These are phyloP conservation scores for Uronychia binucleata DNA, from an alignment of 73 alveolate genomes.

Conservation along the genomic window DNA sequence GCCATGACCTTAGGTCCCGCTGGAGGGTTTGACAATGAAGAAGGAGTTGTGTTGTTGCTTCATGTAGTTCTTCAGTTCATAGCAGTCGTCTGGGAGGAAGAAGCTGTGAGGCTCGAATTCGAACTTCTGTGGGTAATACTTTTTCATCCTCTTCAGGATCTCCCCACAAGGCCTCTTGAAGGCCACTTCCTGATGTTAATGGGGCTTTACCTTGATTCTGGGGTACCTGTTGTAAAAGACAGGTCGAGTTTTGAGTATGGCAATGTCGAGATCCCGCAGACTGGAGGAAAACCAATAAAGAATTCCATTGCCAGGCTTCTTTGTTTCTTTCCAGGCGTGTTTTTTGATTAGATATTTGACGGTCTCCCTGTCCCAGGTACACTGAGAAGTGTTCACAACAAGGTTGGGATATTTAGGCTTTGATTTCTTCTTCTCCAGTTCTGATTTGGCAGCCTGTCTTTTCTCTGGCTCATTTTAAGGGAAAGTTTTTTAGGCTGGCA, in stretches of 20 bases:
- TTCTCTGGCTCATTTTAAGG: background rate
- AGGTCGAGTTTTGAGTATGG: constrained; percentile 19
- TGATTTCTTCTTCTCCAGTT: background rate
- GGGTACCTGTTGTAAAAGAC: constrained; percentile 38
- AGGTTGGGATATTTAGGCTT: no score
- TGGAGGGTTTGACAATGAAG: constrained; percentile 72
- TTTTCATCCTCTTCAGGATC: constrained; percentile 13
- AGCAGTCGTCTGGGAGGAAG: constrained; percentile 60
- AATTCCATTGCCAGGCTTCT: constrained; percentile 31
- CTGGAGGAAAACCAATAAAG: constrained; percentile 24
- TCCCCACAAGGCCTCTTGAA: background rate
- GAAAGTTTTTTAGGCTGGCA: background rate
- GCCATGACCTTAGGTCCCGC: constrained; percentile 81
- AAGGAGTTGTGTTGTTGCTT: constrained; percentile 7
- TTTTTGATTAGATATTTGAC: constrained; percentile 9
- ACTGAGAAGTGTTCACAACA: constrained; percentile 20
- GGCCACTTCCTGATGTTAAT: constrained; percentile 16
- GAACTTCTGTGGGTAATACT: constrained; percentile 32
- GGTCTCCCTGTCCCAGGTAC: constrained; percentile 29
- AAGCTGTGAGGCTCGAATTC: constrained; percentile 64
- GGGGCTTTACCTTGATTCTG: constrained; percentile 6
- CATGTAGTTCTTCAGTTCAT: constrained; percentile 27
- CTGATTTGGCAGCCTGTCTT: background rate
- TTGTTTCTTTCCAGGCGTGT: constrained; percentile 28
- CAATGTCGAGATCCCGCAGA: constrained; percentile 24